A percentile compares a stretch with the other conserved stretches of the same genome.
Conservation (phyloP, 305 asterid genomes). For the Solanum hybrid region DNA sequence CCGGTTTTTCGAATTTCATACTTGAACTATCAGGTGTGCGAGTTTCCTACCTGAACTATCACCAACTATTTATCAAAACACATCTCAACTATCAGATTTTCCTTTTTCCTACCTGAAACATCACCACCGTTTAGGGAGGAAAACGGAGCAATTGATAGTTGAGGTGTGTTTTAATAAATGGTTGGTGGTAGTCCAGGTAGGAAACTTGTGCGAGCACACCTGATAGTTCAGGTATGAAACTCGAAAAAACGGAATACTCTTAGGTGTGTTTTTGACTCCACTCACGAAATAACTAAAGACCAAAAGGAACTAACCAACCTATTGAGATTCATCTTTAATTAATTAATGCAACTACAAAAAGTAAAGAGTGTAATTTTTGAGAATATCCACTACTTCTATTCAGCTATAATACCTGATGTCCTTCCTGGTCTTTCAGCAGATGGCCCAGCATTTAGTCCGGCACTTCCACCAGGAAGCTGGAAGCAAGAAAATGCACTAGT, state of each 20-base stretch:
- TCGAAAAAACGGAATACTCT: not conserved
- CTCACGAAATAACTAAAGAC: not conserved
- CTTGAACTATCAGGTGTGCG: not conserved
- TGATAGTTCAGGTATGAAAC: not conserved
- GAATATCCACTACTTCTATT: not conserved
- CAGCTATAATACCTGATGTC: slow-evolving; percentile 53
- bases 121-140: not conserved
- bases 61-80: not conserved
- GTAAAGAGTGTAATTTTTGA: not conserved
- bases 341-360: not conserved
- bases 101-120: not conserved
- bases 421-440: slow-evolving; percentile 82
- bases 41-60: not conserved
- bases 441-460: slow-evolving; percentile 53
- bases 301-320: not conserved
- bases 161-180: not conserved
- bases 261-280: not conserved
- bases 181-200: not conserved
- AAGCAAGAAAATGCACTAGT: slow-evolving; percentile 16
- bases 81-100: not conserved
- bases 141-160: not conserved
- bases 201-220: not conserved
- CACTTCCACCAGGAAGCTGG: slow-evolving; percentile 61
- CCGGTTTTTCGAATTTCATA: not conserved
- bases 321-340: not conserved